A percentile compares a stretch with the other conserved stretches of the same genome.
Evolutionary conservation across 1,284 basidiomycete species (phyloP).

Genomic region (Vanrija sp.): DNA sequence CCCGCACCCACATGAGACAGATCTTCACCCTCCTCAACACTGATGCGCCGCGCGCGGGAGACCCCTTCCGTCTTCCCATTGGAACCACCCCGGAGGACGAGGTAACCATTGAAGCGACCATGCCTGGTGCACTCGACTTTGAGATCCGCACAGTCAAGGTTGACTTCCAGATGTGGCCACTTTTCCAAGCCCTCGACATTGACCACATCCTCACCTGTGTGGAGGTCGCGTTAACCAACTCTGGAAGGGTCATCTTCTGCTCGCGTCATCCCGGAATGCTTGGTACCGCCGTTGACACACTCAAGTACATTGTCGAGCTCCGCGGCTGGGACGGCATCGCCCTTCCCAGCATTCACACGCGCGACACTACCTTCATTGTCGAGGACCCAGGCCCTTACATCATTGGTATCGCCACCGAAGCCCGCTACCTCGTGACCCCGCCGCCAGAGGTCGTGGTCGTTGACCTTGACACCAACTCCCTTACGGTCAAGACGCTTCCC

Average conservation of each 20-base stretch:
- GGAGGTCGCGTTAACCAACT: slow-evolving; percentile 88
- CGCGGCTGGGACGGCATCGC: slow-evolving; percentile 91
- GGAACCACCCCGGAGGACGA: slow-evolving; percentile 28
- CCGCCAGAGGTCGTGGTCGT: slow-evolving; percentile 80
- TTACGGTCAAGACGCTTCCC: slow-evolving; percentile 73
- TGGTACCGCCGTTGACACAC: slow-evolving; percentile 71
- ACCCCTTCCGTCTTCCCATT: slow-evolving; percentile 46
- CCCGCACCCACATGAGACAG: slow-evolving; percentile 43
- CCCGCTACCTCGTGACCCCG: slow-evolving; percentile 70
- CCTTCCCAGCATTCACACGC: slow-evolving; percentile 75
- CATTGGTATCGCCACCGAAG: slow-evolving; percentile 82
- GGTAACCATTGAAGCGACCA: slow-evolving; percentile 34
- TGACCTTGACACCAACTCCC: slow-evolving; percentile 66
- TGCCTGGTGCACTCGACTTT: slow-evolving; percentile 52
- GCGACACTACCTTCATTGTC: slow-evolving; percentile 40
- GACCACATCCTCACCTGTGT: slow-evolving; percentile 91
- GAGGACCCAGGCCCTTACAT: slow-evolving; percentile 77
- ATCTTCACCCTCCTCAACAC: slow-evolving; percentile 51
- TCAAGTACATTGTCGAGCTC: slow-evolving; percentile 88
- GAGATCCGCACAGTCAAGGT: slow-evolving; percentile 47
- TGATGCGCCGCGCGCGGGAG: slow-evolving; percentile 79
- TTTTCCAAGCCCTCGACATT: slow-evolving; percentile 90
- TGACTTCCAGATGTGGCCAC: slow-evolving; percentile 88
- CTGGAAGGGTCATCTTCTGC: slow-evolving; percentile 84
- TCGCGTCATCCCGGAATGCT: slow-evolving; percentile 89